Evolutionary conservation across 164 flowering plant genomes (phyloP), one percentile per base, ranked within the genome.

Genomic region (Stephania yunnanensis): DNA sequence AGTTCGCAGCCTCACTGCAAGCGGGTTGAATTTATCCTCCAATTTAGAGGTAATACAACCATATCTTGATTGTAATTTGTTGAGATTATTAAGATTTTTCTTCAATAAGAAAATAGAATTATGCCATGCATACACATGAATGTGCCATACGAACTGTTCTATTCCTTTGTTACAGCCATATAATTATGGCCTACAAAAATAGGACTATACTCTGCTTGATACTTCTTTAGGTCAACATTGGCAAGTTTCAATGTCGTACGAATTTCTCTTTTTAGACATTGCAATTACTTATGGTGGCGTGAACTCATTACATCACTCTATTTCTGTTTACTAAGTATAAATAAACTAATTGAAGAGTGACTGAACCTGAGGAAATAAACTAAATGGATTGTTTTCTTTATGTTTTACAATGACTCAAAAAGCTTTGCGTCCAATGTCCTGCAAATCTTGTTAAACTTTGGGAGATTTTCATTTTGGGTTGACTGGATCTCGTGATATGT

Each of bases 11-110:
- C 92, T 96, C 73, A 85, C 73, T 81, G 85, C 85, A 71, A 85
- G 83, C 81, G 97, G 97, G 63, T 77, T 94, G 85, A 90, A 91
- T 78, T 83, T 94, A 81, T 87, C 93, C 50, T 84, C 91, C 58
- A 89, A 84, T 81, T 84, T 94, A 61, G 99, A 96, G 97, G 99
- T 94, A 89, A 48, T 77, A 22, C 42, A 29, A 64, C 19, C 5
- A 12, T 55, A 19, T 55, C 19, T 55, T 19, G 13, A 12, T 55
- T 11, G 63, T 12, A 11, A 55, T 55, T 48, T 55, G 63, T 10
- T 55, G 17, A 55, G 11, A 55, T 55, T 48, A 55, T 11, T 19
- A 55, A 12, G 17, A 15, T 55, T 15, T 4, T 55, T 15, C 63
- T 55, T 19, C 63, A 12, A 19, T 11, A 55, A 19, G 19, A 19